phyloP scores from a whole-genome alignment of 768 basidiomycete genomes.

The Hemileccinum rubropunctum region DNA sequence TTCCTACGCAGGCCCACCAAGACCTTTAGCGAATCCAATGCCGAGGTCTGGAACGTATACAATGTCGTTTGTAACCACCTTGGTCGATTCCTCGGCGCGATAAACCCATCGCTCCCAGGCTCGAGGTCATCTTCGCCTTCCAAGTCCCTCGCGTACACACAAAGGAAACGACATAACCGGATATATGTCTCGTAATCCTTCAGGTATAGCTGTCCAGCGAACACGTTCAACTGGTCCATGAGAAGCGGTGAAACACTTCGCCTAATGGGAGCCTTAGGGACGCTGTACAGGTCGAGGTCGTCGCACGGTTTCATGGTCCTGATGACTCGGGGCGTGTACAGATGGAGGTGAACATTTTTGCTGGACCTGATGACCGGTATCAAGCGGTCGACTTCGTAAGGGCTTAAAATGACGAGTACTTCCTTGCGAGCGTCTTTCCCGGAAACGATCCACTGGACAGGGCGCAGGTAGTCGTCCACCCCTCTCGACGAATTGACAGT shows the following conservation, averaged over 20 bases:
- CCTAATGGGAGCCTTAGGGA: conserved; percentile 1
- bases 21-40: conserved; percentile 25
- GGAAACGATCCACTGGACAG: conserved; percentile 30
- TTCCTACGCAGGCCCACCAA: conserved; percentile 34
- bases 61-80: neutral
- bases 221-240: conserved; percentile 28
- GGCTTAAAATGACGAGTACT: conserved; percentile 40
- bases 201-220: conserved; percentile 34
- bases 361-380: conserved; percentile 35
- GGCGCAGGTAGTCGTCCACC: conserved; percentile 23
- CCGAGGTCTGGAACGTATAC: conserved; percentile 35
- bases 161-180: conserved; percentile 26
- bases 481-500: conserved; percentile 5
- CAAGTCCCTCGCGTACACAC: conserved; percentile 21
- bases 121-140: conserved; percentile 2
- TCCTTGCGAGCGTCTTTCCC: neutral
- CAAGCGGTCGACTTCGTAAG: conserved; percentile 38
- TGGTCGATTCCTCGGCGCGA: conserved; percentile 15
- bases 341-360: conserved; percentile 36
- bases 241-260: neutral
- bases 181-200: conserved; percentile 26
- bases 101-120: conserved; percentile 20
- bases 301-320: conserved; percentile 38
- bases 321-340: conserved; percentile 40
- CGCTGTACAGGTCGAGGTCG: conserved; percentile 18